Evolutionary conservation across 2,329 filamentous ascomycete genomes (phyloP).

Genomic region (Verticillium isaacii): DNA sequence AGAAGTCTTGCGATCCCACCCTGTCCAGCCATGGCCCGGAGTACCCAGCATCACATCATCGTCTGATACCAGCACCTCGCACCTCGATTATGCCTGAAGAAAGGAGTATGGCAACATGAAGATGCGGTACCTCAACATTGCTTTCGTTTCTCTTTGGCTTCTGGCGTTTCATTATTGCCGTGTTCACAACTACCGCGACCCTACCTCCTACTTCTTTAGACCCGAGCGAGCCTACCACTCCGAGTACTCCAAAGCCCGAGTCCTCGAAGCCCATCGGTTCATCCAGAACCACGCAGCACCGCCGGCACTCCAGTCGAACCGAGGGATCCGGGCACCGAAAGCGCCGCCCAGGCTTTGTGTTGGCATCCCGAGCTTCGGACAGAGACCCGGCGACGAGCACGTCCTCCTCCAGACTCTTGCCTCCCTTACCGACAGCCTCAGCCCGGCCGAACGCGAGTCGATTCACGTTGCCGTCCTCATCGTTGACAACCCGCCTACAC

Average conservation of each 20-base stretch:
- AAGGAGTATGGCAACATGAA: neutral
- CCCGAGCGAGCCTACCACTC: too few relatives aligned
- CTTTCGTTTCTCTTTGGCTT: neutral
- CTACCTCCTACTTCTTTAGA: neutral
- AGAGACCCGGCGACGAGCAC: conserved; percentile 17
- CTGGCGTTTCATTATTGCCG: neutral
- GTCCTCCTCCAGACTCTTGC: conserved; percentile 22
- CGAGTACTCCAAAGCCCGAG: too few relatives aligned
- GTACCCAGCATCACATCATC: neutral
- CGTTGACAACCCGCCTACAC: conserved; percentile 23
- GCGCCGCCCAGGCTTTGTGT: conserved; percentile 18
- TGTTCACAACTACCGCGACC: neutral
- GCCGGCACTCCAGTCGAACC: too few relatives aligned
- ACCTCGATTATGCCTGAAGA: neutral
- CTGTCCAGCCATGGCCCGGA: neutral
- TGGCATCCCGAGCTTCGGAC: conserved; percentile 29
- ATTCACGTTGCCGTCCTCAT: conserved; percentile 29
- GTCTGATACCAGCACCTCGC: neutral
- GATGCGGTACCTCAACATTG: neutral
- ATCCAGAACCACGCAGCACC: too few relatives aligned
- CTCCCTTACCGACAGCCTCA: conserved; percentile 24
- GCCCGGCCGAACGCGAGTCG: conserved; percentile 21
- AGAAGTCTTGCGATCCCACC: neutral
- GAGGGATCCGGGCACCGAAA: too few relatives aligned
- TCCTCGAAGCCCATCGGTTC: too few relatives aligned